Evolutionary conservation across 306 rosid genomes (phyloP).

Genomic region (Alnus rubra): DNA sequence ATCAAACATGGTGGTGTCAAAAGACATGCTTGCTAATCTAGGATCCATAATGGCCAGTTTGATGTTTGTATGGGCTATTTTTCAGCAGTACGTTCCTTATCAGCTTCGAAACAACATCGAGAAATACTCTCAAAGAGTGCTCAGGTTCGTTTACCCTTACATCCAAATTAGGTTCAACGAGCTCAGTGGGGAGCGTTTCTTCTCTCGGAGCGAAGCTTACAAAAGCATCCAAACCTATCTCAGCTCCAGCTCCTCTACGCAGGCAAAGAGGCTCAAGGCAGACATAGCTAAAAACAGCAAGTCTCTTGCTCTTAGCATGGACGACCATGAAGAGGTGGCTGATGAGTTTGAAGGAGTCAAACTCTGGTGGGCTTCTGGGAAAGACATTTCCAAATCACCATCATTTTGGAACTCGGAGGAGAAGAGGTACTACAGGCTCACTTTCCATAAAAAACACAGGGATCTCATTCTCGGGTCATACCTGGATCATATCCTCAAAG

Average conservation of each 20-base stretch:
- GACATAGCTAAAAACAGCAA: conserved; percentile 57
- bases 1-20: conserved; percentile 31
- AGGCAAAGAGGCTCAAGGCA: conserved; percentile 81
- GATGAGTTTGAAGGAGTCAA: conserved; percentile 63
- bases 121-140: conserved; percentile 55
- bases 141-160: conserved; percentile 61
- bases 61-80: conserved; percentile 74
- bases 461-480: conserved; percentile 50
- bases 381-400: conserved; percentile 34
- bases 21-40: conserved; percentile 37
- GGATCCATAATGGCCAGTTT: conserved; percentile 63
- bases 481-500: conserved; percentile 51
- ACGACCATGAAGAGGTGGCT: conserved; percentile 77
- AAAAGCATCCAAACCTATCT: conserved; percentile 74
- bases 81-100: conserved; percentile 62
- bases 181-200: conserved; percentile 72
- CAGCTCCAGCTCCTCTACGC: conserved; percentile 54
- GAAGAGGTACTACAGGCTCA: conserved; percentile 63
- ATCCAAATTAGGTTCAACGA: conserved; percentile 81
- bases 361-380: conserved; percentile 87
- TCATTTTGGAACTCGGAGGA: conserved; percentile 51
- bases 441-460: conserved; percentile 59
- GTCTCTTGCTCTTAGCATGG: conserved; percentile 78
- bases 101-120: conserved; percentile 50
- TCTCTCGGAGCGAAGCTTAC: conserved; percentile 65